Base-by-base conservation (phyloP, 164 flowering plant genomes). In the Amborella trichopoda region DNA sequence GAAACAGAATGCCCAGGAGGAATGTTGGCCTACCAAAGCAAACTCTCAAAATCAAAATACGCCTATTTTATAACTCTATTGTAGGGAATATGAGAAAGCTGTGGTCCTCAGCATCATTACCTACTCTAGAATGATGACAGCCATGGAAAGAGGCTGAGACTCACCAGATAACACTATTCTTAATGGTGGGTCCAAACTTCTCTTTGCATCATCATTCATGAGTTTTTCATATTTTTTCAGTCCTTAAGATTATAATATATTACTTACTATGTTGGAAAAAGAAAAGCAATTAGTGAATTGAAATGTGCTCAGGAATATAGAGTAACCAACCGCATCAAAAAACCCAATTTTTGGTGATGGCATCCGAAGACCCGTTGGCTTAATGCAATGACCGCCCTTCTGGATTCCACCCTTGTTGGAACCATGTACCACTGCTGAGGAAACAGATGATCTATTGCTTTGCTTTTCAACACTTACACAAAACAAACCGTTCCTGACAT, bases 341-440 rank as follows among this genome's bases (percentile, higher is more conserved):
- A 77, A 91, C 20, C 95, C 99, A 55, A 80, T 74, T 61, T 88
- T 88, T 10, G 95, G 94, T 23, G 96, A 84, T 49, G 96, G 96
- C 78, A 78, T 53, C 49, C 95, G 70, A 25, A 93, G 79, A 26
- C 96, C 94, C 2, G 99, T 65, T 19, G 91, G 94, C 62, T 72
- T 82, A 28, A 45, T 48, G 49, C 11, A 40, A 42, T 37, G 23
- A 13, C 14, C 20, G 28, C 28, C 38, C 24, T 6, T 10, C 10
- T 23, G 26, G 33, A n/a, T 16, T 12, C 32, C 17, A 17, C 37
- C 54, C 42, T 40, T 55, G 22, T 56, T 24, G 40, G 27, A 52
- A 34, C 42, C 26, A 26, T 51, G 34, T 8, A 72, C 52, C 54
- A 61, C 52, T 38, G 68, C n/a, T 38, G 65, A 46, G 33, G 53